Percentiles rank a stretch among this genome's conserved stretches.
These are phyloP conservation scores for Spathaspora boniae DNA, from an alignment of 805 yeast species.

Conservation along the genomic window DNA sequence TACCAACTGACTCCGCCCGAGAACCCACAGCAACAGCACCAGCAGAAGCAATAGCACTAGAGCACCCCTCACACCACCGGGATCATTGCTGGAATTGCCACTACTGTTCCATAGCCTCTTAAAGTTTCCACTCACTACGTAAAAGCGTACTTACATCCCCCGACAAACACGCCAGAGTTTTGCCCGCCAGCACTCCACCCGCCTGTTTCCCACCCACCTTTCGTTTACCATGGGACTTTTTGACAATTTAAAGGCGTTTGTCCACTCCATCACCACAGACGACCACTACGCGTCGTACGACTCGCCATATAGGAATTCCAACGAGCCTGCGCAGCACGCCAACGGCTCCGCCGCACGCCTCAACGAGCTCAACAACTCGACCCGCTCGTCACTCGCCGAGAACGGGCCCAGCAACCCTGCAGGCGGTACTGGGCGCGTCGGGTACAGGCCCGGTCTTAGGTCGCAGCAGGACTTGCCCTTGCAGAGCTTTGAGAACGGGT, in stretches of 20 bases:
- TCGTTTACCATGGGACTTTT: constrained; percentile 32
- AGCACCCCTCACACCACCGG: no score
- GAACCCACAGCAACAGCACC: no score
- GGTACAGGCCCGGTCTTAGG: constrained; percentile 40
- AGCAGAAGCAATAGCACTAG: no score
- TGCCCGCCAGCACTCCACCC: not conserved
- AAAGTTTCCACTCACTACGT: no score
- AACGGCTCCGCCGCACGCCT: constrained; percentile 29
- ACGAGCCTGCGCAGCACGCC: constrained; percentile 4
- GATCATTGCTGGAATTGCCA: no score
- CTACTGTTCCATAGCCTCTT: no score
- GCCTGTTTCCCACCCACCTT: constrained; percentile 1
- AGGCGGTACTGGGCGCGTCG: constrained; percentile 25
- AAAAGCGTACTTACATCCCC: no score
- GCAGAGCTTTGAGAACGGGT: constrained; percentile 45
- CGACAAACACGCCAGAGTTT: not conserved
- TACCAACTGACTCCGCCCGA: no score
- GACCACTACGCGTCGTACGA: constrained; percentile 60
- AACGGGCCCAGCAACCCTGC: no score
- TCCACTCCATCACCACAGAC: constrained; percentile 52
- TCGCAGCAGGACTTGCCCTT: constrained; percentile 44
- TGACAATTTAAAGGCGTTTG: constrained; percentile 36
- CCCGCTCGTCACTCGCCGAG: constrained; percentile 23
- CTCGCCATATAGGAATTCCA: constrained; percentile 27
- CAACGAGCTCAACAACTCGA: constrained; percentile 20